A percentile compares a stretch with the other conserved stretches of the same genome.
These are phyloP conservation scores for Aspergillus mulundensis DNA, from an alignment of 495 filamentous ascomycete genomes.

Conservation along the genomic window DNA sequence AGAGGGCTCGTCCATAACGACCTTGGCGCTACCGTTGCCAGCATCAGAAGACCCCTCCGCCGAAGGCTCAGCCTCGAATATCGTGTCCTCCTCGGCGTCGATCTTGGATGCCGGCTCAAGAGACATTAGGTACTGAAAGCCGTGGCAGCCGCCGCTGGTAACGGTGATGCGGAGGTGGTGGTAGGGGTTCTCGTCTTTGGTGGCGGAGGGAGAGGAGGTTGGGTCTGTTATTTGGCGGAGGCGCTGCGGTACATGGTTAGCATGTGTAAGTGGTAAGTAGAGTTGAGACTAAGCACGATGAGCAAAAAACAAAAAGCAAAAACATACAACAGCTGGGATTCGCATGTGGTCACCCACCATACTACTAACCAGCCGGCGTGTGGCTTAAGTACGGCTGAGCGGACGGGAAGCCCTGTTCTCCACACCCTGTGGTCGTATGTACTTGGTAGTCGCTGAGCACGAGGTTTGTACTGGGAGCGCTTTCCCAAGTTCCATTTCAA, in stretches of 20 bases:
- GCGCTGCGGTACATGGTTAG: conserved; percentile 41
- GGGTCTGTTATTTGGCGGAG: conserved; percentile 58
- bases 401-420: conserved; percentile 49
- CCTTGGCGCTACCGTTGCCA: conserved; percentile 58
- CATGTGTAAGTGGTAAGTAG: no score
- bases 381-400: conserved; percentile 50
- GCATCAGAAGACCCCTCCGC: conserved; percentile 27
- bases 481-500: no score
- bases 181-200: conserved; percentile 71
- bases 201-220: conserved; percentile 36
- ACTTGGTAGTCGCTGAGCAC: not conserved
- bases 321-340: conserved; percentile 50
- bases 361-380: conserved; percentile 49
- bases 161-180: conserved; percentile 86
- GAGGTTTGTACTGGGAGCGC: not conserved
- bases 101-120: conserved; percentile 59
- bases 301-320: conserved; percentile 18
- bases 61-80: conserved; percentile 47
- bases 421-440: conserved; percentile 51
- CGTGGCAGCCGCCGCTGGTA: conserved; percentile 90
- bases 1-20: conserved; percentile 85
- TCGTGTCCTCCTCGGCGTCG: conserved; percentile 71
- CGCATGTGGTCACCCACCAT: conserved; percentile 50
- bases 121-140: conserved; percentile 95
- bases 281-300: not conserved